Conservation (phyloP, 805 yeast species). For the Clavispora vitiphila region DNA sequence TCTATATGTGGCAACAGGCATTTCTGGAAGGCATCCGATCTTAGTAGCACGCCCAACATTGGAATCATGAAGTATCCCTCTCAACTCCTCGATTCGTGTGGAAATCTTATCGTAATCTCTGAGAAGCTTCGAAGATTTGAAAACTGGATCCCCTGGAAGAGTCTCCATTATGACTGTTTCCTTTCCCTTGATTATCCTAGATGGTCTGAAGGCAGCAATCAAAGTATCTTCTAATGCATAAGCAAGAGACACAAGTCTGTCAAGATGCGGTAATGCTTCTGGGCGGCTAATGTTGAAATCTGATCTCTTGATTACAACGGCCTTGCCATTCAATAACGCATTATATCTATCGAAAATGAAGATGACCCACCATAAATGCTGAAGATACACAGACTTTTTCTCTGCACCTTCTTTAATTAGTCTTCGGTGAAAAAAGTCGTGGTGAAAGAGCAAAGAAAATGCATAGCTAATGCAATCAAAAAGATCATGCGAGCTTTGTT, state of each 20-base stretch:
- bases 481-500: slow-evolving; percentile 19
- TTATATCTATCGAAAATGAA: slow-evolving; percentile 18
- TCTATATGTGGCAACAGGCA: slow-evolving; percentile 8
- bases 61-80: background rate
- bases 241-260: slow-evolving; percentile 11
- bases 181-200: slow-evolving; percentile 1
- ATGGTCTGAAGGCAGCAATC: slow-evolving; percentile 12
- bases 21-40: slow-evolving; percentile 7
- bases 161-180: slow-evolving; percentile 4
- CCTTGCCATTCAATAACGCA: slow-evolving; percentile 13
- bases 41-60: background rate
- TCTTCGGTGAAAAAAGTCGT: slow-evolving; percentile 12
- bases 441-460: slow-evolving; percentile 16
- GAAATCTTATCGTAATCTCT: slow-evolving; percentile 6
- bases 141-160: slow-evolving; percentile 10
- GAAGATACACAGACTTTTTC: slow-evolving; percentile 11
- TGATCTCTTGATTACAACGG: slow-evolving; percentile 12
- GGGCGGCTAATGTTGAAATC: slow-evolving; percentile 15
- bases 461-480: slow-evolving; percentile 16
- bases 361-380: slow-evolving; percentile 18
- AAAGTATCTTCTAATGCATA: slow-evolving; percentile 14
- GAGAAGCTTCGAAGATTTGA: slow-evolving; percentile 8
- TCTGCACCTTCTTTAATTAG: slow-evolving; percentile 8
- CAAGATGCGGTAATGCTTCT: slow-evolving; percentile 7
- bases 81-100: slow-evolving; percentile 2